phyloP scores from a whole-genome alignment of 2,329 filamentous ascomycete genomes.

The Clonostachys solani region DNA sequence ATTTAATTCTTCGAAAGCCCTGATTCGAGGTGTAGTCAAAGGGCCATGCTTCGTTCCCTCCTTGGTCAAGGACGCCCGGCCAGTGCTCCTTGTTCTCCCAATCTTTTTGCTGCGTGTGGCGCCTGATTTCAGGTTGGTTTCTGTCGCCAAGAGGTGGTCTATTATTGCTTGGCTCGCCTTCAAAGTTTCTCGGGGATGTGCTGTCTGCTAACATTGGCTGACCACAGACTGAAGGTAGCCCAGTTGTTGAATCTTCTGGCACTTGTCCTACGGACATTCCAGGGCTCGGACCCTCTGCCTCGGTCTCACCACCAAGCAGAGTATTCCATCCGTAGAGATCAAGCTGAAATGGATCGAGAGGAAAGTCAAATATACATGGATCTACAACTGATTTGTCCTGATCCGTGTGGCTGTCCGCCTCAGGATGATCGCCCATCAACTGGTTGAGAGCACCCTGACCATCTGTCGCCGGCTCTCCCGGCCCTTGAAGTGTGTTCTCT shows the following conservation, averaged over 20 bases:
- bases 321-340: not conserved
- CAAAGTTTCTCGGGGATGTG: not conserved
- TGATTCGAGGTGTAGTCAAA: not conserved
- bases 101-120: not conserved
- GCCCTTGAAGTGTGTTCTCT: too few species aligned
- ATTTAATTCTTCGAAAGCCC: not conserved
- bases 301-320: not conserved
- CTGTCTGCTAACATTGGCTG: not conserved
- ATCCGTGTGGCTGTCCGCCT: not conserved
- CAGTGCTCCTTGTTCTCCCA: not conserved
- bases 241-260: too few species aligned
- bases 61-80: not conserved
- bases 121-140: too few species aligned
- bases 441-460: too few species aligned
- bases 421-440: not conserved
- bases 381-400: not conserved
- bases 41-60: not conserved
- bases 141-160: too few species aligned
- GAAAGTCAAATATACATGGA: not conserved
- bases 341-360: conserved; percentile 2
- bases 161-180: not conserved
- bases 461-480: too few species aligned
- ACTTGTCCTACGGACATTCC: too few species aligned
- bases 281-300: conserved; percentile 2
- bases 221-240: not conserved